phyloP scores from a whole-genome alignment of 1,139 yeast species.

The Ogataea hybrid region DNA sequence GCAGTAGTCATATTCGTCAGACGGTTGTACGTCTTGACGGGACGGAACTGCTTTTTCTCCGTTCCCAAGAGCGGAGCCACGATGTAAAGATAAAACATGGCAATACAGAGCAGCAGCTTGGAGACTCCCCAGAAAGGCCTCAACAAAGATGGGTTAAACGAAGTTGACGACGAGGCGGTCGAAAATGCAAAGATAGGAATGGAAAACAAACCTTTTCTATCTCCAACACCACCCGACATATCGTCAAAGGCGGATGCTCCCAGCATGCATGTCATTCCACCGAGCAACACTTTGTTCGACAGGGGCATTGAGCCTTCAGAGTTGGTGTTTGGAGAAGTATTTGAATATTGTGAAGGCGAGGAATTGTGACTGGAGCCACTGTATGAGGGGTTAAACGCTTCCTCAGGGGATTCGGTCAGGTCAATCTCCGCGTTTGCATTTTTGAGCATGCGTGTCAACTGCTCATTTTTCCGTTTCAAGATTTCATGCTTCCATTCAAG shows the following conservation, averaged over 20 bases:
- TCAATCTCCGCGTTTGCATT: constrained; percentile 30
- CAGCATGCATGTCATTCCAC: constrained; percentile 57
- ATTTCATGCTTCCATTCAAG: constrained; percentile 49
- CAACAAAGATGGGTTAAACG: constrained; percentile 18
- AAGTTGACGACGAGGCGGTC: constrained; percentile 17
- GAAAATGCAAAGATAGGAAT: constrained; percentile 29
- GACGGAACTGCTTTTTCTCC: not conserved
- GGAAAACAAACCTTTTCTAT: constrained; percentile 29
- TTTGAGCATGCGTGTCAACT: constrained; percentile 32
- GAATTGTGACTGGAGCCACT: constrained; percentile 20
- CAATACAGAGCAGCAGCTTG: constrained; percentile 21
- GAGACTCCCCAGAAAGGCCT: constrained; percentile 26
- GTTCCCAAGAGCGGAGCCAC: constrained; percentile 11
- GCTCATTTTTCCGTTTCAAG: constrained; percentile 42
- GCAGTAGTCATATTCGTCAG: not conserved
- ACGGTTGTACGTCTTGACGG: not conserved
- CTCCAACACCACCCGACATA: constrained; percentile 20
- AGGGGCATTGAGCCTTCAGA: constrained; percentile 16
- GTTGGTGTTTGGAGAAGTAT: constrained; percentile 12
- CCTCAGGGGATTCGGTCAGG: constrained; percentile 9
- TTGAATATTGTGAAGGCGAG: constrained; percentile 12
- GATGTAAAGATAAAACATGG: constrained; percentile 21
- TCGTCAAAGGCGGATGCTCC: constrained; percentile 39
- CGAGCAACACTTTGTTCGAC: constrained; percentile 42
- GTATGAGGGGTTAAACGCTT: not conserved